Evolutionary conservation across 2,329 filamentous ascomycete genomes (phyloP), one percentile per base, ranked within the genome.

Genomic region (Aureobasidium subglaciale): DNA sequence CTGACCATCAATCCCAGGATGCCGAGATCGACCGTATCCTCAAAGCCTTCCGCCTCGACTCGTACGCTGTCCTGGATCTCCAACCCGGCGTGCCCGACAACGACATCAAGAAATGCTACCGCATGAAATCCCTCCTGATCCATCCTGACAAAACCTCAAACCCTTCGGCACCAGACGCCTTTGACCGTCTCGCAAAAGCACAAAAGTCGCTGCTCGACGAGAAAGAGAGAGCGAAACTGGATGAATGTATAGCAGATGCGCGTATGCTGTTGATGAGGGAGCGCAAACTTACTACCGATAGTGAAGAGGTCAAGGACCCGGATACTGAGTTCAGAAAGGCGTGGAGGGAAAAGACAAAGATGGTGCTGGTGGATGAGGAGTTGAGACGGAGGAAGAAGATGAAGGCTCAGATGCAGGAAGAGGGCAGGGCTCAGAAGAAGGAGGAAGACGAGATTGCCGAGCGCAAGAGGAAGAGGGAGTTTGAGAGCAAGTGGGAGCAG

Each of bases 141-240:
- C 93, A 99, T 76, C 93, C 93, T 6, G 93, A 99, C 77, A 99
- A 99, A 73, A 96, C 93, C 56, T 85, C 85, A 67, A 97, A 99
- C 68, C 86, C 90, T 0, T 82, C 79, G 46, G 93, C 93, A 0
- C 92, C 93, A 3, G 93, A 97, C 65, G 93, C 93, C 62, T 99
- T 99, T 68, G 93, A 99, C 73, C 85, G 92, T 9, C 81, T 99
- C 25, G 96, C 96, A 67, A 96, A 97, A 73, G 93, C 93, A 0
- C 90, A 97, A 68, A 87, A 85, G 2, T 83, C 89, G 64, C 82
- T 99, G 4, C 86, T 95, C 76, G 93, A 99, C 71, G 92, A 97
- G 76, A 96, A 96, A 74, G 82, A 89, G 68, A 90, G 93, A 58
- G 82, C 80, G 59, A 81, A 83, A 32, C 84, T 99, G 1, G 93